Evolutionary conservation across 192 early-diverging fungal species (phyloP).

Genomic region (Geranomyces variabilis): DNA sequence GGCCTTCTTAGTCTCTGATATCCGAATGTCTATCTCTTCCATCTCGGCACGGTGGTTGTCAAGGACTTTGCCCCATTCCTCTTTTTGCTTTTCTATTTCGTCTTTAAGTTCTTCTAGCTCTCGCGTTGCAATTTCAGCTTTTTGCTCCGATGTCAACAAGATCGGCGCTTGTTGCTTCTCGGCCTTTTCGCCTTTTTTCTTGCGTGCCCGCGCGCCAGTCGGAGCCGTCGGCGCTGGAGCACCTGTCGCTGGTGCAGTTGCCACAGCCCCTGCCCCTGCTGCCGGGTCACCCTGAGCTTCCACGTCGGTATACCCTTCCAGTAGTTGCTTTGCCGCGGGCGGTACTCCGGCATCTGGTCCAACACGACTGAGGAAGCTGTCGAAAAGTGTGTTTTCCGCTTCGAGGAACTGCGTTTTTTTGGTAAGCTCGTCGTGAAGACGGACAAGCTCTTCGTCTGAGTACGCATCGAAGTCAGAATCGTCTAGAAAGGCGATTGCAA

Average conservation of each 20-base stretch:
- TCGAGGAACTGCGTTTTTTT: slow-evolving; percentile 48
- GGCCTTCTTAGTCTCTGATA: slow-evolving; percentile 58
- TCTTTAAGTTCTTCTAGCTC: slow-evolving; percentile 65
- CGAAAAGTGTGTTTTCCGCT: slow-evolving; percentile 57
- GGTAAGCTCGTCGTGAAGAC: slow-evolving; percentile 47
- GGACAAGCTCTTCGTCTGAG: slow-evolving; percentile 48
- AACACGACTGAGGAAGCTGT: slow-evolving; percentile 52
- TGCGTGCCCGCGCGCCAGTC: slow-evolving; percentile 22
- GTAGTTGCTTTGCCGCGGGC: background rate
- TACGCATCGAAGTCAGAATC: slow-evolving; percentile 55
- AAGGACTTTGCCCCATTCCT: slow-evolving; percentile 61
- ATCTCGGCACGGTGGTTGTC: slow-evolving; percentile 67
- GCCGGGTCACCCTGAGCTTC: slow-evolving; percentile 20
- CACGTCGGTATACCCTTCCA: slow-evolving; percentile 11
- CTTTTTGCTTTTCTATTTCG: slow-evolving; percentile 63
- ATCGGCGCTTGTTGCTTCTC: slow-evolving; percentile 52
- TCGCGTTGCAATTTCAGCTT: slow-evolving; percentile 62
- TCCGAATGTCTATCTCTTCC: slow-evolving; percentile 63
- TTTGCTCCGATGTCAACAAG: slow-evolving; percentile 59
- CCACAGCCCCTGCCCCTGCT: slow-evolving; percentile 8
- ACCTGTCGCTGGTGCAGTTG: background rate
- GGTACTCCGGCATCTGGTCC: slow-evolving; percentile 30
- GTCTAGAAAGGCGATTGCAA: slow-evolving; percentile 31
- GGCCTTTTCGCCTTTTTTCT: slow-evolving; percentile 57
- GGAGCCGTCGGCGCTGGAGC: slow-evolving; percentile 10